Evolutionary conservation across 2,329 filamentous ascomycete species (phyloP), one percentile per base, ranked within the genome.

Genomic region (Fusarium multiceps): DNA sequence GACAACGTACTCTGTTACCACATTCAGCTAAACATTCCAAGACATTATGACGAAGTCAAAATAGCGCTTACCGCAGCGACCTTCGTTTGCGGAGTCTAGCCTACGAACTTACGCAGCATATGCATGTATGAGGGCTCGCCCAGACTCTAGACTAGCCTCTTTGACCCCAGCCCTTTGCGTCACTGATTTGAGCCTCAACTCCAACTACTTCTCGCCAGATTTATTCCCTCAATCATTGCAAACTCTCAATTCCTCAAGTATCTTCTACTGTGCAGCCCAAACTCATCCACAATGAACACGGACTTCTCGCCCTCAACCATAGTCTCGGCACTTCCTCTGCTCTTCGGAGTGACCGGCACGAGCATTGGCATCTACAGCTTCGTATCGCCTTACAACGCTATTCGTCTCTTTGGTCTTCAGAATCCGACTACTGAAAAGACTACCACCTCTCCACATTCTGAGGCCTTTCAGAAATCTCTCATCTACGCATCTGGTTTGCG

Each of bases 291-390:
- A 20, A 62, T 67, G 63, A 32, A 45, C 2, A 30, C 56, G 1
- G n/a, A 55, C 30, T 37, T 66, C 2, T 43, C 49, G 12, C 54
- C 55, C 4, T 41, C 63, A 9, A 28, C 67, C 13, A 23, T 63
- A 6, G 40, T 54, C 14, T 63, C 67, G 9, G 57, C 46, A 8
- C 14, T 71, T 18, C 67, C 67, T 21, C 28, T 68, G 23, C 23
- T 71, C 42, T 63, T 70, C n/a, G 50, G 67, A 37, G 28, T 68
- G 16, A 50, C 54, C 0, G 34, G 63, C 23, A 48, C 60, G 6
- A 53, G 67, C 18, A 21, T 70, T 18, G 67, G 67, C 30, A 64
- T 70, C 28, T 71, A 70, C 46, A 68, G 67, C 46, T 71, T 70
- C 32, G 42, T 70, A 1, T 70, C 67, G 1, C 67, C 67, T 11